phyloP scores from a whole-genome alignment of 2,329 filamentous ascomycete genomes.

The Immersiporthe knoxdaviesiana region DNA sequence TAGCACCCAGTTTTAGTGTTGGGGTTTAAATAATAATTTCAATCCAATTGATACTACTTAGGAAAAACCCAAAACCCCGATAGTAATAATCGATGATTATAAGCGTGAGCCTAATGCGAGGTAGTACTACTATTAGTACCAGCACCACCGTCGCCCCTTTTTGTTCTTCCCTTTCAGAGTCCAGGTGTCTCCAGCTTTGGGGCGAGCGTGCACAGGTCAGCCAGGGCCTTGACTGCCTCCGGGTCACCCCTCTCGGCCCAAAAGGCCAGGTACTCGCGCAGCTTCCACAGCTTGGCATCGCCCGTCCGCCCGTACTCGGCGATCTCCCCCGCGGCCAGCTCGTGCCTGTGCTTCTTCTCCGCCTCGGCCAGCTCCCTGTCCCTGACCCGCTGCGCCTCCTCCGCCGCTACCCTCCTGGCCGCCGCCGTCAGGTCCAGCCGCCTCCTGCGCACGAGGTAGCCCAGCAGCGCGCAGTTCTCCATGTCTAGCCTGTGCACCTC shows the following conservation, averaged over 20 bases:
- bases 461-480: conserved; percentile 22
- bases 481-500: conserved; percentile 9
- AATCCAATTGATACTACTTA: not conserved
- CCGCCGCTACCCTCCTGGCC: not conserved
- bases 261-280: conserved; percentile 9
- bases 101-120: not conserved
- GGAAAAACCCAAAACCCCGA: not conserved
- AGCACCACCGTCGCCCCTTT: too few relatives aligned
- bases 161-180: too few relatives aligned
- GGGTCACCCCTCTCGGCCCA: not conserved
- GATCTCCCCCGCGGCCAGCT: conserved; percentile 4
- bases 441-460: conserved; percentile 20
- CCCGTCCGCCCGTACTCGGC: conserved; percentile 6
- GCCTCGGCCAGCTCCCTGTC: conserved; percentile 6
- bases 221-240: conserved; percentile 16
- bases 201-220: conserved; percentile 8
- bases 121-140: not conserved
- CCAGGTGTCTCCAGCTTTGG: conserved; percentile 2
- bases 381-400: not conserved
- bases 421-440: not conserved
- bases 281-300: conserved; percentile 6
- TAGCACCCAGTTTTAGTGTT: not conserved
- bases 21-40: not conserved
- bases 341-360: conserved; percentile 13
- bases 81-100: not conserved